Base-by-base conservation (phyloP, 2,329 filamentous ascomycete genomes). In the Botrytis fragariae region DNA sequence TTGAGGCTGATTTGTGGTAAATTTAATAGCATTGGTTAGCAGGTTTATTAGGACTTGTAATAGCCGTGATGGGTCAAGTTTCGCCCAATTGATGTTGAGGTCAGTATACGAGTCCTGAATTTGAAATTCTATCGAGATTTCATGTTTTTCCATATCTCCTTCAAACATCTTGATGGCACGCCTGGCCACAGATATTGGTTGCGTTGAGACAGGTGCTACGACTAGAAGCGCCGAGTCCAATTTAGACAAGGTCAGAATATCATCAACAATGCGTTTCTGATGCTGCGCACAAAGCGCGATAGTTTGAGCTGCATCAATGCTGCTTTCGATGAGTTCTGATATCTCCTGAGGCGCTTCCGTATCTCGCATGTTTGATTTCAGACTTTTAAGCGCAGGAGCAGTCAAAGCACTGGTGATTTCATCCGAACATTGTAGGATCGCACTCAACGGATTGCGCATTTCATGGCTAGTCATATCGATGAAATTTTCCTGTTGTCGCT, bases 31-130 rank as follows among this genome's bases (percentile, higher is more conserved):
- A 78, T 95, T 95, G 7, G 92, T 93, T 9, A 93, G 88, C 1
- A 96, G 85, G 77, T 95, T 96, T 80, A 96, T 94, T 12, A 95
- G 84, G 1, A 95, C 92, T 81, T 96, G 93, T 63, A 93, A 87
- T 69, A 95, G 89, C 45, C 93, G 87, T 16, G 91, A 93, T 10
- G 93, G 92, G 79, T 95, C 93, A 59, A 95, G 84, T 75, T 87
- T 91, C 59, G 92, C 90, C 90, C 91, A 93, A 75, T 92, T 88
- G 45, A 94, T 84, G 4, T 85, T 85, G 64, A 94, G 82, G 25
- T 88, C 84, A 22, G 87, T 84, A 79, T 92, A 93, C 0, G 90
- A 90, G 62, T 90, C 86, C 77, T 93, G 90, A 59, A 94, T 87
- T 1, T 86, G 85, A 76, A 94, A 92, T 57, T 90, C 86, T 81